These are phyloP conservation scores for Flaveria brownii DNA, from an alignment of 129 eudicot species.

Conservation along the genomic window DNA sequence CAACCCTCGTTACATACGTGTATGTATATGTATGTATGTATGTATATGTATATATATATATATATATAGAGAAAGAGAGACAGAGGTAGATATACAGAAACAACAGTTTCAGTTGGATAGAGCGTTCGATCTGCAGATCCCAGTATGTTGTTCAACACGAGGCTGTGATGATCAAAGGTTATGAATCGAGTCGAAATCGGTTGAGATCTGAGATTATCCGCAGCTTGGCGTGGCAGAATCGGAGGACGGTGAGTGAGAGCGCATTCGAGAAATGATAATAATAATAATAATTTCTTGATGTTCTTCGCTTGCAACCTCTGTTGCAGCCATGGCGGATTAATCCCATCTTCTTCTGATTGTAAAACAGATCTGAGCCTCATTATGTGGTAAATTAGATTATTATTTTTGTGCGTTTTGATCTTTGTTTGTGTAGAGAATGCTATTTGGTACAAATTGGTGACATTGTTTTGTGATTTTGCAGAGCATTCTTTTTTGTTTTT, in stretches of 20 bases:
- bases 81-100: neutral
- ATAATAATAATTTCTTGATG: too few species aligned
- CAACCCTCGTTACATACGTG: conserved; percentile 25
- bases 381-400: neutral
- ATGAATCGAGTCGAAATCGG: conserved; percentile 30
- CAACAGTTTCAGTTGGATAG: too few species aligned
- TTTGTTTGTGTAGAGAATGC: neutral
- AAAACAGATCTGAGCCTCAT: conserved; percentile 41
- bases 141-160: neutral
- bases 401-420: neutral
- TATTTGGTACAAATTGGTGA: neutral
- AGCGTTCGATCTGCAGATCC: neutral
- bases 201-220: conserved; percentile 26
- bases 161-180: conserved; percentile 36
- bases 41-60: neutral
- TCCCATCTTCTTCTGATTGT: conserved; percentile 12
- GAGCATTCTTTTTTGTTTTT: neutral
- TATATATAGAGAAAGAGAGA: conserved; percentile 1
- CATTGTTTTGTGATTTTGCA: neutral
- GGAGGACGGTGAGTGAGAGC: conserved; percentile 25
- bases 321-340: conserved; percentile 44
- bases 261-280: too few species aligned
- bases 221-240: conserved; percentile 41
- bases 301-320: conserved; percentile 30
- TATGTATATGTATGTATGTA: neutral